Evolutionary conservation across 441 rosid species (phyloP).

Genomic region (Viola pubescens): DNA sequence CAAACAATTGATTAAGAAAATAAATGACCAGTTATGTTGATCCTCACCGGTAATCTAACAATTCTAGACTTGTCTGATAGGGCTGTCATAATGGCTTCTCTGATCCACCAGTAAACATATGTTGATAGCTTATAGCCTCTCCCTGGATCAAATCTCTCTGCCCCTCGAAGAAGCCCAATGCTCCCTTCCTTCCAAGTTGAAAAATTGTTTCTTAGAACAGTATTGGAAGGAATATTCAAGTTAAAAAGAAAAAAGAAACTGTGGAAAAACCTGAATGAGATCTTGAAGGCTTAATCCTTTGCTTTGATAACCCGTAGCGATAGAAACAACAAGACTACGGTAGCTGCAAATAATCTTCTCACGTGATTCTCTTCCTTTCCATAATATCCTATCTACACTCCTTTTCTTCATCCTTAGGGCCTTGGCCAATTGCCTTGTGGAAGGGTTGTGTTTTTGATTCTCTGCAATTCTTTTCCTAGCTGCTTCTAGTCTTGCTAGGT

Average conservation of each 20-base stretch:
- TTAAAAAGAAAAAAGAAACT: not conserved
- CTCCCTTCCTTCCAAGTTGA: conserved; percentile 33
- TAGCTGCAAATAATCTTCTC: conserved; percentile 37
- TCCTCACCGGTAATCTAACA: conserved; percentile 45
- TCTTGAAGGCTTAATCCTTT: conserved; percentile 48
- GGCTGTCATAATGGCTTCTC: conserved; percentile 45
- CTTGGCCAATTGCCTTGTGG: conserved; percentile 24
- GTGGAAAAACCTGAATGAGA: conserved; percentile 36
- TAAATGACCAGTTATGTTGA: not conserved
- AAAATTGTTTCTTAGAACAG: not conserved
- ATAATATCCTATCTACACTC: conserved; percentile 29
- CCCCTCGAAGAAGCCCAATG: conserved; percentile 51
- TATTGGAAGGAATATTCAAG: not conserved
- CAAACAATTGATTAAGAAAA: not conserved
- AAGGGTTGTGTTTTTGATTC: conserved; percentile 26
- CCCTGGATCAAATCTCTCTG: conserved; percentile 45
- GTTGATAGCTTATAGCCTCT: conserved; percentile 52
- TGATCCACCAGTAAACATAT: conserved; percentile 60
- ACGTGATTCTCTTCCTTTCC: conserved; percentile 37
- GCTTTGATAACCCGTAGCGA: conserved; percentile 42
- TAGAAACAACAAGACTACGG: conserved; percentile 39
- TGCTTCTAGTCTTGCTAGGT: conserved; percentile 41
- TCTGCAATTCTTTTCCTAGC: conserved; percentile 25
- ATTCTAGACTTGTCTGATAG: conserved; percentile 39
- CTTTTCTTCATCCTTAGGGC: conserved; percentile 22